Conservation (phyloP, 2,329 filamentous ascomycete species). For the Setomelanomma holmii region DNA sequence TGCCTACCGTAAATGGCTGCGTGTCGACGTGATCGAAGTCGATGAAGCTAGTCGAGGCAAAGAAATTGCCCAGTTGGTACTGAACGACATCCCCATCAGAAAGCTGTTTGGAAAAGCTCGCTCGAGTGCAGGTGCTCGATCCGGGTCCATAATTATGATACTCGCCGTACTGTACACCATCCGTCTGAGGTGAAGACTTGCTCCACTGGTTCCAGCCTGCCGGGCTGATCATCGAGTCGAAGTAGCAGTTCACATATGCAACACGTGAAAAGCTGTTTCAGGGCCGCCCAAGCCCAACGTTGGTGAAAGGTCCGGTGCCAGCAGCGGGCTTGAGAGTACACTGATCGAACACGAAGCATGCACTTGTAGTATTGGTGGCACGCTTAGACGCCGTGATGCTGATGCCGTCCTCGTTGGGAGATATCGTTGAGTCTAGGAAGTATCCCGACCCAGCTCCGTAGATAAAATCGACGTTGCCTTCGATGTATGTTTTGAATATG, state of each 20-base stretch:
- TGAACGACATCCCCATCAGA: conserved; percentile 45
- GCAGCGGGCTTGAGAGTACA: conserved; percentile 40
- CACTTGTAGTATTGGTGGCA: conserved; percentile 46
- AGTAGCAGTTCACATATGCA: conserved; percentile 23
- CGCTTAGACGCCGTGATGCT: conserved; percentile 52
- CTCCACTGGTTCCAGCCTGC: conserved; percentile 29
- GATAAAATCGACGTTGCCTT: conserved; percentile 55
- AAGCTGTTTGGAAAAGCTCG: conserved; percentile 48
- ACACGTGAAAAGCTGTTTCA: conserved; percentile 30
- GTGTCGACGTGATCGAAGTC: conserved; percentile 50
- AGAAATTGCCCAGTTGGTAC: conserved; percentile 53
- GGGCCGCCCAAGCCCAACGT: conserved; percentile 35
- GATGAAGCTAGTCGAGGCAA: conserved; percentile 51
- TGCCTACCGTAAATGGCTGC: conserved; percentile 47
- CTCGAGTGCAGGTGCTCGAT: conserved; percentile 38
- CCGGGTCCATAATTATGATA: conserved; percentile 50
- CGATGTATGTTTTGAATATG: conserved; percentile 50
- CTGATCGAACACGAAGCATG: conserved; percentile 49
- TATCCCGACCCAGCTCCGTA: conserved; percentile 55
- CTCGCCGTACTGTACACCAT: conserved; percentile 34
- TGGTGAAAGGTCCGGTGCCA: conserved; percentile 35
- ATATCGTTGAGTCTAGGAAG: conserved; percentile 51
- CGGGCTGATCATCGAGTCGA: conserved; percentile 28
- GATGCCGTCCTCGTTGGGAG: conserved; percentile 46
- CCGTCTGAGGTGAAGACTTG: conserved; percentile 24